Evolutionary conservation across 768 basidiomycete genomes (phyloP).

Genomic region (Naganishia randhawae): DNA sequence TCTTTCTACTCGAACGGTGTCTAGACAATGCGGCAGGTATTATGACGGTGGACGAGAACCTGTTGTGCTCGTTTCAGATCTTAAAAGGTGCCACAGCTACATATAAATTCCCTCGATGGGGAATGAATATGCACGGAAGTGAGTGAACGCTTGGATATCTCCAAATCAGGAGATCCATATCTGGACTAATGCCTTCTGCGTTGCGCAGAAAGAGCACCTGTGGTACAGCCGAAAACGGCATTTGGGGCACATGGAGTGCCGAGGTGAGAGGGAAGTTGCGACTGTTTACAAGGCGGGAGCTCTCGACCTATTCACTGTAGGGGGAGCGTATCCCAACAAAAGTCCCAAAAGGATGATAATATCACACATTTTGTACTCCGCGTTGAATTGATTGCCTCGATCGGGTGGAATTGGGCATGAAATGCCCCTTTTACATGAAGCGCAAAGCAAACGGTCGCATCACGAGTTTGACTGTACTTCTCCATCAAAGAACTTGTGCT

Average conservation of each 20-base stretch:
- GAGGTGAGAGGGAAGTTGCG: no score
- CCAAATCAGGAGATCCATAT: neutral
- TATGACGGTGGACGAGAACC: conserved; percentile 98
- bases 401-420: neutral
- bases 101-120: conserved; percentile 7
- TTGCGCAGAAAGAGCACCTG: neutral
- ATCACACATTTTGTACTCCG: no score
- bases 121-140: conserved; percentile 12
- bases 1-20: no score
- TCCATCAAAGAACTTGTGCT: conserved; percentile 9
- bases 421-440: neutral
- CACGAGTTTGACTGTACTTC: conserved; percentile 11
- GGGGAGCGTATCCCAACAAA: no score
- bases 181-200: no score
- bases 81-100: neutral
- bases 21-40: conserved; percentile 99
- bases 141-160: neutral
- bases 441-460: neutral
- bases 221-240: neutral
- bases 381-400: no score
- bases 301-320: no score
- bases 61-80: conserved; percentile 98
- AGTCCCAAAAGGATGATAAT: no score
- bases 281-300: no score
- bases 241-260: no score